A percentile compares a stretch with the other conserved stretches of the same genome.
These are phyloP conservation scores for Lentinus tigrinus DNA, from an alignment of 768 basidiomycete species.

Conservation along the genomic window DNA sequence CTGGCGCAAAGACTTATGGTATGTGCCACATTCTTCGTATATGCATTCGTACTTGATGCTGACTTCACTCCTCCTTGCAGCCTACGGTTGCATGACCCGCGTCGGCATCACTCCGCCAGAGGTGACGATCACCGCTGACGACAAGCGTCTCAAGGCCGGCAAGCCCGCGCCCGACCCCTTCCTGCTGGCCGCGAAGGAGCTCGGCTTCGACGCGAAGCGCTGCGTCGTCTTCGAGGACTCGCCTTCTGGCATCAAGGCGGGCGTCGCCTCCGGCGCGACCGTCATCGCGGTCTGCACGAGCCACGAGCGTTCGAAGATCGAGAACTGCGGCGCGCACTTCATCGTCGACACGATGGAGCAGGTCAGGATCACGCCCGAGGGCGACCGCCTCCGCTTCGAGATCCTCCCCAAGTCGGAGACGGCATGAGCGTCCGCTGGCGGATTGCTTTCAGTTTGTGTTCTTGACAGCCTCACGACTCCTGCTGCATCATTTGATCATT, in stretches of 20 bases:
- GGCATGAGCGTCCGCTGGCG: conserved; percentile 4
- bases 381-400: conserved; percentile 45
- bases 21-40: conserved; percentile 18
- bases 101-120: conserved; percentile 67
- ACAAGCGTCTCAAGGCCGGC: conserved; percentile 66
- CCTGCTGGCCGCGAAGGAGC: conserved; percentile 58
- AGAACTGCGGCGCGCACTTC: conserved; percentile 55
- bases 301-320: conserved; percentile 56
- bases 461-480: too few relatives aligned
- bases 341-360: conserved; percentile 55
- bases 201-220: conserved; percentile 53
- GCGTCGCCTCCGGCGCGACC: conserved; percentile 69
- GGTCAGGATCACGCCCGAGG: conserved; percentile 41
- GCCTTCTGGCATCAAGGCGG: conserved; percentile 62
- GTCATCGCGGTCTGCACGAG: conserved; percentile 78
- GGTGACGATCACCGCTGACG: conserved; percentile 75
- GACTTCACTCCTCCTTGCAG: conserved; percentile 27
- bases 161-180: conserved; percentile 66
- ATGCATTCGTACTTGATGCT: conserved; percentile 6
- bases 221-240: conserved; percentile 82
- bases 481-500: too few relatives aligned
- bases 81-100: conserved; percentile 67
- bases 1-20: conserved; percentile 72
- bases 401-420: conserved; percentile 23
- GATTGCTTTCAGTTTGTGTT: too few relatives aligned